Evolutionary conservation across 345 rosid species (phyloP).

Genomic region (Gossypium ekmanianum): DNA sequence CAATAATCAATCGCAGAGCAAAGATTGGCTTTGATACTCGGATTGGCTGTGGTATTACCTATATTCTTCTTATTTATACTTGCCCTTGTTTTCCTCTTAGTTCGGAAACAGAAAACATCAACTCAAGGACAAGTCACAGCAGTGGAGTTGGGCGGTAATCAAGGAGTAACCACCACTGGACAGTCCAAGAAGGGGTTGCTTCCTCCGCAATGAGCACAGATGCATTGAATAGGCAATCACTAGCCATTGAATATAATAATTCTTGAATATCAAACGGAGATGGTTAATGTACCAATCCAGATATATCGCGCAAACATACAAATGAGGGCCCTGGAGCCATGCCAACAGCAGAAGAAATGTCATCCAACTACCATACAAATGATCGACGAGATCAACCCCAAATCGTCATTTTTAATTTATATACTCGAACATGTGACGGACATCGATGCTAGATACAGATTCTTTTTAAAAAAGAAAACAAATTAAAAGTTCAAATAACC

Average conservation of each 20-base stretch:
- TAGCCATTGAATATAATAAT: neutral
- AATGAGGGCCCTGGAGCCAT: neutral
- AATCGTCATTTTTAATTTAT: too few relatives aligned
- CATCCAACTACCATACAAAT: neutral
- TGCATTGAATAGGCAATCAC: neutral
- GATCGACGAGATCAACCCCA: neutral
- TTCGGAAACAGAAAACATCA: neutral
- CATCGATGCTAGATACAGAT: too few relatives aligned
- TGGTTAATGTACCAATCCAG: neutral
- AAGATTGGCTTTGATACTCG: neutral
- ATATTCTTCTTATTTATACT: neutral
- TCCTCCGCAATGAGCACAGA: neutral
- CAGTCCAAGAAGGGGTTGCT: neutral
- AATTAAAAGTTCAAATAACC: neutral
- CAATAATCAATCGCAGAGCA: neutral
- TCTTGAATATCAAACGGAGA: neutral
- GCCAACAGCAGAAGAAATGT: neutral
- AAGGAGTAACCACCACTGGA: neutral
- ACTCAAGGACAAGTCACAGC: neutral
- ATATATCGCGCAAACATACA: neutral
- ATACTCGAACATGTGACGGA: too few relatives aligned
- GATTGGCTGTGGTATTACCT: neutral
- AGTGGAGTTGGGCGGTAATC: neutral
- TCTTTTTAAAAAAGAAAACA: too few relatives aligned
- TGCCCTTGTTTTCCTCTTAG: neutral